Evolutionary conservation across 495 filamentous ascomycete species (phyloP).

Genomic region (Daldinia vernicosa): DNA sequence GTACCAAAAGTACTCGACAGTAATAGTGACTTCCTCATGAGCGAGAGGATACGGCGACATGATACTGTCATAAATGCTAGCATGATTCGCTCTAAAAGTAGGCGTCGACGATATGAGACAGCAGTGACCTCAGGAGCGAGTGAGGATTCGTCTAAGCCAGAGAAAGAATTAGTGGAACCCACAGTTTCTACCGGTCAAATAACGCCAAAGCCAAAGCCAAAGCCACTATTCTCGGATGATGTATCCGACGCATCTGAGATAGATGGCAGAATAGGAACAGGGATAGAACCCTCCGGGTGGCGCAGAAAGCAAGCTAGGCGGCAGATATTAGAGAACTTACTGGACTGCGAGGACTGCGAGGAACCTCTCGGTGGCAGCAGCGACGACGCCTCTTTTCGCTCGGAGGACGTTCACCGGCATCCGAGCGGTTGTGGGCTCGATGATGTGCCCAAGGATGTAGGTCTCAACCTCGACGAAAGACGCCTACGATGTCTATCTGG

Average conservation of each 20-base stretch:
- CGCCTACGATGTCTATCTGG: slow-evolving; percentile 20
- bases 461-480: neutral
- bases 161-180: neutral
- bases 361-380: neutral
- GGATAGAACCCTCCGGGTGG: neutral
- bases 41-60: slow-evolving; percentile 36
- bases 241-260: slow-evolving; percentile 2
- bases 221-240: slow-evolving; percentile 32
- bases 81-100: neutral
- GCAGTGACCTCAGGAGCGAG: neutral
- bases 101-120: neutral
- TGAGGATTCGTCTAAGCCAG: neutral
- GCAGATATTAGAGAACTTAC: slow-evolving; percentile 25
- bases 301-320: slow-evolving; percentile 9
- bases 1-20: slow-evolving; percentile 33
- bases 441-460: neutral
- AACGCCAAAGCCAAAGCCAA: neutral
- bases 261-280: neutral
- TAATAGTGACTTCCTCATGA: slow-evolving; percentile 39
- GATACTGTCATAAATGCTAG: slow-evolving; percentile 3
- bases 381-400: neutral
- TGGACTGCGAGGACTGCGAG: slow-evolving; percentile 8
- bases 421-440: neutral
- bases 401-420: neutral
- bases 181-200: neutral